Conservation (phyloP, 345 rosid genomes). For the Cardamine occulta region DNA sequence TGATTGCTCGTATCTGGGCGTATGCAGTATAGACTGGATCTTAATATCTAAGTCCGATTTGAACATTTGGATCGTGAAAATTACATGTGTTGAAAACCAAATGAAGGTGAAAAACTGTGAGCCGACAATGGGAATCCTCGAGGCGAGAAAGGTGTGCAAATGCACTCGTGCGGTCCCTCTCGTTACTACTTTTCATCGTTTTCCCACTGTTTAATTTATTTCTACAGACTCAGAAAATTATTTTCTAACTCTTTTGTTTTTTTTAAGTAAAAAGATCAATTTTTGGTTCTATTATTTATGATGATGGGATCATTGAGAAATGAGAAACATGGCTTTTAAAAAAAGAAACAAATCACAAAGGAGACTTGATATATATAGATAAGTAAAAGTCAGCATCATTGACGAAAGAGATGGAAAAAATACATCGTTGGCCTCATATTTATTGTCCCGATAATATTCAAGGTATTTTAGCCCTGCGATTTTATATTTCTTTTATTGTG, state of each 20-base stretch:
- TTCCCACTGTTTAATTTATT: constrained; percentile 20
- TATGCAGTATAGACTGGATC: neutral
- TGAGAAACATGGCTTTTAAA: neutral
- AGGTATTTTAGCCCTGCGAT: neutral
- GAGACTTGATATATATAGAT: constrained; percentile 21
- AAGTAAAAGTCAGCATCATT: constrained; percentile 40
- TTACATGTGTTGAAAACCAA: constrained; percentile 35
- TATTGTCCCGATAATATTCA: constrained; percentile 9
- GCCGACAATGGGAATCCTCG: constrained; percentile 41
- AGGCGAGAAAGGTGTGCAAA: constrained; percentile 20
- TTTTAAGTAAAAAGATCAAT: neutral
- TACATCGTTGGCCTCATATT: constrained; percentile 19
- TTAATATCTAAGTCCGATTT: neutral
- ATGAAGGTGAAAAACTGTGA: constrained; percentile 27
- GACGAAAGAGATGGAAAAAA: constrained; percentile 27
- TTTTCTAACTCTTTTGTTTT: constrained; percentile 2
- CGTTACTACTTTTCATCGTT: constrained; percentile 29
- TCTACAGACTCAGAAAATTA: neutral
- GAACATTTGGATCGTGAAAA: constrained; percentile 5
- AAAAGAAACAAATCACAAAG: neutral
- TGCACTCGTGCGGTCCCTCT: constrained; percentile 45
- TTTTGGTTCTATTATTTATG: neutral
- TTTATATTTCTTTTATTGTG: neutral
- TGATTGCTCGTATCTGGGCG: neutral
- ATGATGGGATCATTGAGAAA: constrained; percentile 15